A percentile compares a stretch with the other conserved stretches of the same genome.
Conservation (phyloP, 768 basidiomycete species). For the Leucosporidium yakuticum region DNA sequence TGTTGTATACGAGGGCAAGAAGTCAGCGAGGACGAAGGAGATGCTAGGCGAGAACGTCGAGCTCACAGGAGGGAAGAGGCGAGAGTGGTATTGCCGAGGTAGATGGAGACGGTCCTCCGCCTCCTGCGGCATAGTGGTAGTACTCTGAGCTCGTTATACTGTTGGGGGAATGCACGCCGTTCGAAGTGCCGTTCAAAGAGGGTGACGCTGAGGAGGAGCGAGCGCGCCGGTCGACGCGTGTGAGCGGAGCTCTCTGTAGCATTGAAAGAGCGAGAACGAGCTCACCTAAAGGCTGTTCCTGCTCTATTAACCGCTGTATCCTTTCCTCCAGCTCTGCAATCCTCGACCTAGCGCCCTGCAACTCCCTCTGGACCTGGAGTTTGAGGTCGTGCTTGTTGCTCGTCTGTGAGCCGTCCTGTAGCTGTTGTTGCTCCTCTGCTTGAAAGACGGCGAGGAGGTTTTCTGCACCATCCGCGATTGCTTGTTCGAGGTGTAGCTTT, state of each 20-base stretch:
- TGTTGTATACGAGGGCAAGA: too few species aligned
- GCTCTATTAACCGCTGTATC: background rate
- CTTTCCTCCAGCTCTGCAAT: slow-evolving; percentile 46
- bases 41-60: background rate
- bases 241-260: background rate
- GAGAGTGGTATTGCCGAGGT: background rate
- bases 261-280: background rate
- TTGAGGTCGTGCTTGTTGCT: slow-evolving; percentile 58
- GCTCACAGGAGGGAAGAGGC: background rate
- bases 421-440: too few species aligned
- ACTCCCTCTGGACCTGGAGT: slow-evolving; percentile 65
- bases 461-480: slow-evolving; percentile 86
- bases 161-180: too few species aligned
- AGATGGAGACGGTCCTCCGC: background rate
- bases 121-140: background rate
- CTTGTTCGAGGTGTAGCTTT: slow-evolving; percentile 65
- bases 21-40: background rate
- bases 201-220: background rate
- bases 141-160: background rate
- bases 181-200: background rate
- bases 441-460: slow-evolving; percentile 56
- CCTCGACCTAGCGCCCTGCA: slow-evolving; percentile 66
- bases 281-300: background rate
- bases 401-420: slow-evolving; percentile 20
- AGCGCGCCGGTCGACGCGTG: background rate